These are phyloP conservation scores for Forsythia suspensa DNA, from an alignment of 257 asterid species.

Conservation along the genomic window DNA sequence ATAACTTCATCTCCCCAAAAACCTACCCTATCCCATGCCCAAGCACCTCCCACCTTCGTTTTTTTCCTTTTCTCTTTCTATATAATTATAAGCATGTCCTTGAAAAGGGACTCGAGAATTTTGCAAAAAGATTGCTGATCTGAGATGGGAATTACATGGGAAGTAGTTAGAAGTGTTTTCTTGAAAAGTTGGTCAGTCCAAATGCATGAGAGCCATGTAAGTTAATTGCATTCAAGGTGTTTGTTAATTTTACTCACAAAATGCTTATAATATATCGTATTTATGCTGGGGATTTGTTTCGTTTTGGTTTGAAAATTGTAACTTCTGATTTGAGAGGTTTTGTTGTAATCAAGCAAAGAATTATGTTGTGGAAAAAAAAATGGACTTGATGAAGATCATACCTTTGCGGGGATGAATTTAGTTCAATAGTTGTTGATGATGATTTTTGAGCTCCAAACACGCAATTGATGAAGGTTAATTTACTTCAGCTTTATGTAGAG, in stretches of 20 bases:
- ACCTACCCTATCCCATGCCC: too few species aligned
- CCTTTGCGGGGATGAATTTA: slow-evolving; percentile 50
- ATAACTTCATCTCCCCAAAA: too few species aligned
- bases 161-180: slow-evolving; percentile 50
- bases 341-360: slow-evolving; percentile 28
- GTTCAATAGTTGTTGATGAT: slow-evolving; percentile 32
- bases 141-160: slow-evolving; percentile 44
- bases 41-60: not conserved
- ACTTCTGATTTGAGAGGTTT: not conserved
- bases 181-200: slow-evolving; percentile 31
- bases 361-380: slow-evolving; percentile 37
- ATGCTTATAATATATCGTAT: not conserved
- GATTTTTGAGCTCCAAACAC: slow-evolving; percentile 30
- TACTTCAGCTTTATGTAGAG: slow-evolving; percentile 26
- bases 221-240: slow-evolving; percentile 16
- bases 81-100: not conserved
- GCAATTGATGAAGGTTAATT: slow-evolving; percentile 11
- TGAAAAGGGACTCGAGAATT: not conserved
- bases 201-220: slow-evolving; percentile 32
- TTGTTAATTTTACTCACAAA: not conserved
- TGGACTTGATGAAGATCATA: slow-evolving; percentile 56
- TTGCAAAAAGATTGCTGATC: slow-evolving; percentile 16
- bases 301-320: not conserved
- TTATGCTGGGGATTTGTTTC: too few species aligned
- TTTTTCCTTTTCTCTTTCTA: not conserved